Evolutionary conservation across 2,329 filamentous ascomycete species (phyloP), one percentile per base, ranked within the genome.

Genomic region (Huntiella bhutanensis): DNA sequence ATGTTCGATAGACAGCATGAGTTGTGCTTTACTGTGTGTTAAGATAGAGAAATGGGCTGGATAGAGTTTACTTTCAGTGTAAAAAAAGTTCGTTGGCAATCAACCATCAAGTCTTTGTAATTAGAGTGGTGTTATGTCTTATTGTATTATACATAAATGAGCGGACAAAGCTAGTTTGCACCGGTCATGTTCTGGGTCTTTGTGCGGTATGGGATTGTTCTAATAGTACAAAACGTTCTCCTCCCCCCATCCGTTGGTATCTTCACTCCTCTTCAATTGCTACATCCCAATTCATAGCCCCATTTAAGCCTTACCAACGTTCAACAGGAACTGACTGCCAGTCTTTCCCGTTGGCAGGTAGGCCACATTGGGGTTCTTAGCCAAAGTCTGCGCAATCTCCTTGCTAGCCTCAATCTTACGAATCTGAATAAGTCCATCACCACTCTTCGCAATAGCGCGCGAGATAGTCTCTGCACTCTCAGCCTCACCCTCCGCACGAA

Each of bases 401-500:
- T 80, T 84, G 60, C 84, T 87, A 11, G 91, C 92, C 70, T 98
- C 91, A 58, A 98, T 95, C 69, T 88, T 81, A 70, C 91, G 73
- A 63, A 98, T 96, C 75, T 91, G 78, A 54, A 98, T 82, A 57
- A 98, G 70, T 38, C 91, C 91, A 63, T 94, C 88, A 54, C 91
- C 91, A 49, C 77, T 75, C 77, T 92, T 95, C 55, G 84, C 79
- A 55, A 98, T 87, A 15, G 88, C 88, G 68, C 80, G 91, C 65
- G 77, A 81, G 62, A 98, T 96, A 53, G 86, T 92, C 47, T 98
- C 91, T 42, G 91, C 91, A 57, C 81, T 84, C 73, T 96, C 88
- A 54, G 88, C 88, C 67, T 98, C 91, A 61, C 91, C 91, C 73
- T 98, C 91, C 45, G 91, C 91, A 48, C 91, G 77, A 64, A 98